A percentile compares a stretch with the other conserved stretches of the same genome.
phyloP scores from a whole-genome alignment of 2,329 filamentous ascomycete genomes.

The Leptodontidium sp. region DNA sequence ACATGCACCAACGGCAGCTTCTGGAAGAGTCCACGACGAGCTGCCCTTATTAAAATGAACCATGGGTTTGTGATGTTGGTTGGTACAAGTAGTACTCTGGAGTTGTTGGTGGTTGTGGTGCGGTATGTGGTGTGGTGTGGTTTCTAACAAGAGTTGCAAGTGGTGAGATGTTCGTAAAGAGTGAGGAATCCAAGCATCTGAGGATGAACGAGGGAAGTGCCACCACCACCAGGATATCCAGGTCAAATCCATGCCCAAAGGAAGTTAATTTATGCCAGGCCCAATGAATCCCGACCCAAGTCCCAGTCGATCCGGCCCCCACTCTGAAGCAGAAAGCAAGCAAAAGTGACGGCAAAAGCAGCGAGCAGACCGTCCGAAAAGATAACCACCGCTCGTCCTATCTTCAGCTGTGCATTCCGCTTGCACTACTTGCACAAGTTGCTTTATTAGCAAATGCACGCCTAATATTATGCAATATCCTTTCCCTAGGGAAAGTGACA shows the following conservation, averaged over 20 bases:
- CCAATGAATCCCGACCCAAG: background rate
- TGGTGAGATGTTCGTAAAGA: background rate
- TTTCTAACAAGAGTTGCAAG: too few species aligned
- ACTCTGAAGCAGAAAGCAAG: background rate
- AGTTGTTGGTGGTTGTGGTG: conserved; percentile 6
- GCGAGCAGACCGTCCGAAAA: conserved; percentile 14
- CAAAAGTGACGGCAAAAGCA: conserved; percentile 17
- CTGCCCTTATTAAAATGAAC: background rate
- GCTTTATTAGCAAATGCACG: conserved; percentile 27
- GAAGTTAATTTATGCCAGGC: conserved; percentile 1
- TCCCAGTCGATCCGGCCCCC: conserved; percentile 14
- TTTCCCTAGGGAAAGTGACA: conserved; percentile 1
- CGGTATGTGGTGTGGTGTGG: conserved; percentile 11
- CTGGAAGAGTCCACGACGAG: conserved; percentile 21
- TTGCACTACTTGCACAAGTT: conserved; percentile 24
- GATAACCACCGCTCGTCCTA: conserved; percentile 19
- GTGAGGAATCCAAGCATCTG: conserved; percentile 6
- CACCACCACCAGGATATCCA: background rate
- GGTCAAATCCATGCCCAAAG: conserved; percentile 9
- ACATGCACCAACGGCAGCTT: conserved; percentile 19
- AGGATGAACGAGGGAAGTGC: conserved; percentile 3
- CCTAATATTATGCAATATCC: conserved; percentile 33
- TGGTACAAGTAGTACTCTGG: background rate
- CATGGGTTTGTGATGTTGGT: conserved; percentile 6
- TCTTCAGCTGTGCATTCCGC: conserved; percentile 21